Base-by-base conservation (phyloP, 345 rosid species). In the Punica granatum region DNA sequence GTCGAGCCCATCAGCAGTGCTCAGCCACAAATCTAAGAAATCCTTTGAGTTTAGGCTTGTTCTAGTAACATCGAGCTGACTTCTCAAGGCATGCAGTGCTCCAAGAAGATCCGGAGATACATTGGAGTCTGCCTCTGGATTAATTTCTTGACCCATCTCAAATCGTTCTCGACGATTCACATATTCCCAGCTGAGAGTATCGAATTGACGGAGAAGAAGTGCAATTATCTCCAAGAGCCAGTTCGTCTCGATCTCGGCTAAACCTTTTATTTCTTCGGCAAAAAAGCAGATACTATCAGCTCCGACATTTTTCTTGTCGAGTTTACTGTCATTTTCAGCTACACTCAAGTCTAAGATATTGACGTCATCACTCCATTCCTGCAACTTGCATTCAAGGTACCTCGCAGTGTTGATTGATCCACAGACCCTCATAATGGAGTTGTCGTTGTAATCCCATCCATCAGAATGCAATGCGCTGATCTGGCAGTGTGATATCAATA, bases 331-430 rank as follows among this genome's bases (percentile, higher is more conserved):
- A 25, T 64, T 72, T 71, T 88, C 90, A 0, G 76, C 73, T 53
- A 69, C 73, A 59, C 68, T 79, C 89, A 85, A 83, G 77, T 88
- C 94, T 25, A 88, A 67, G 67, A 90, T 76, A 42, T 70, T 78
- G 46, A 82, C 76, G 65, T 86, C 92, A 69, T 90, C 97, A 73
- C 88, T 82, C 97, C 97, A 86, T 59, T 86, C 89, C 74, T 75
- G 83, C 78, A 90, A 75, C 73, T 83, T 85, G 25, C 76, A 82
- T 74, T 81, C 87, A 19, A 88, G 76, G 70, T 80, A 88, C 63
- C 80, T 79, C 31, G 94, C 92, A 33, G 87, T 80, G 67, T 90
- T 90, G 68, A 88, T 85, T 1, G 83, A 82, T 61, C 78, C 81
- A 75, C 94, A 84, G 13, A 82, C 79, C 75, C 78, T 82, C 65